phyloP scores from a whole-genome alignment of 768 basidiomycete species.

The Suillus sp. region DNA sequence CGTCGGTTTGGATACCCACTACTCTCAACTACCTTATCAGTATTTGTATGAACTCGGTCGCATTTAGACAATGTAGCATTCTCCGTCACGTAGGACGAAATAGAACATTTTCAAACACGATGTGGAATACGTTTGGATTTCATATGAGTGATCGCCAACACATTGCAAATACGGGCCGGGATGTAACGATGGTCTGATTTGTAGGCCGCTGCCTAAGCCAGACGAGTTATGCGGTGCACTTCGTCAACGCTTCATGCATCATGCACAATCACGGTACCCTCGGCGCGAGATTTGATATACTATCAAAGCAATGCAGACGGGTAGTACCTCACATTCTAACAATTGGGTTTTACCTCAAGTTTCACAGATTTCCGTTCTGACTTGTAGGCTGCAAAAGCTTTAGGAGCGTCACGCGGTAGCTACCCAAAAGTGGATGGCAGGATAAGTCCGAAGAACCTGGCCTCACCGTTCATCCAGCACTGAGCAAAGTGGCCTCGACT shows the following conservation, averaged over 20 bases:
- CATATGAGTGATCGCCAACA: neutral
- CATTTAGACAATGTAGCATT: slow-evolving; percentile 33
- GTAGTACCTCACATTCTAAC: too few relatives aligned
- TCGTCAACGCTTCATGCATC: neutral
- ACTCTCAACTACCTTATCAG: slow-evolving; percentile 18
- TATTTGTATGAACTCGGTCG: slow-evolving; percentile 27
- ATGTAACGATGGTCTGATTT: neutral
- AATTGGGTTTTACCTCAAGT: too few relatives aligned
- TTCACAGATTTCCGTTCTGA: too few relatives aligned
- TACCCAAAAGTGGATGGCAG: too few relatives aligned
- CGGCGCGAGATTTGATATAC: too few relatives aligned
- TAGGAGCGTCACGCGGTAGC: too few relatives aligned
- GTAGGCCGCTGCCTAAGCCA: neutral
- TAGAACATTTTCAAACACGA: neutral
- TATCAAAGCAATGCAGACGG: too few relatives aligned
- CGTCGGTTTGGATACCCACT: slow-evolving; percentile 23
- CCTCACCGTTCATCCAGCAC: too few relatives aligned
- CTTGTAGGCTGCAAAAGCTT: too few relatives aligned
- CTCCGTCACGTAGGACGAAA: neutral
- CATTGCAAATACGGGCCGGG: neutral
- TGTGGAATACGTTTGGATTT: neutral
- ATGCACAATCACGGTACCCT: neutral
- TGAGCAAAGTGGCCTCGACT: too few relatives aligned
- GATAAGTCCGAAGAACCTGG: too few relatives aligned
- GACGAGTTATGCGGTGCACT: neutral